phyloP scores from a whole-genome alignment of 129 eudicot species.

The Escallonia rubra region DNA sequence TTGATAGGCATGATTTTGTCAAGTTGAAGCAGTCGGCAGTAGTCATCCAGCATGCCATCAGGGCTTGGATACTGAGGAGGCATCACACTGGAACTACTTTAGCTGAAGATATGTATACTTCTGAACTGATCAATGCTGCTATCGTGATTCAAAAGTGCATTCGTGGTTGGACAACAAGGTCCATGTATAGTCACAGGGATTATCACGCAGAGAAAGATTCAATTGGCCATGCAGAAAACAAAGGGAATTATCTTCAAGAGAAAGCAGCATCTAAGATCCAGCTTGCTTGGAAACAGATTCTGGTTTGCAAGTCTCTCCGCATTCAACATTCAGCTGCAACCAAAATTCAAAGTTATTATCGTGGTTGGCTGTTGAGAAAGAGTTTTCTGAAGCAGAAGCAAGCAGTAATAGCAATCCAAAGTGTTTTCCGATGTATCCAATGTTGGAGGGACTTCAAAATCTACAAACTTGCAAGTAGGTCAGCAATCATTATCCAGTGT shows the following conservation, averaged over 20 bases:
- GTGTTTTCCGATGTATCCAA: conserved; percentile 34
- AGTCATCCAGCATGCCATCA: conserved; percentile 43
- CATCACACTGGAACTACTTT: not conserved
- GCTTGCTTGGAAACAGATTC: conserved; percentile 28
- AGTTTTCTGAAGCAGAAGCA: conserved; percentile 37
- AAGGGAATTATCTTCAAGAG: conserved; percentile 5
- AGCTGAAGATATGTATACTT: too few species aligned
- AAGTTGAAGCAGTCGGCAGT: conserved; percentile 29
- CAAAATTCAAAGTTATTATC: conserved; percentile 58
- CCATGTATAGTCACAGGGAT: not conserved
- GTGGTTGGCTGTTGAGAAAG: conserved; percentile 50
- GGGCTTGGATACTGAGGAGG: conserved; percentile 38
- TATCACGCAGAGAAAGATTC: conserved; percentile 5
- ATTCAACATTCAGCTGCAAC: conserved; percentile 51
- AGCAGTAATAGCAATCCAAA: conserved; percentile 52
- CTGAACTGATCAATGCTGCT: too few species aligned
- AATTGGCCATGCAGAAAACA: not conserved
- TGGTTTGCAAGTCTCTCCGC: conserved; percentile 10
- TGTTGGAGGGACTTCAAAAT: conserved; percentile 29
- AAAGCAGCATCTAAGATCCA: conserved; percentile 42
- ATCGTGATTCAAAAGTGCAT: too few species aligned
- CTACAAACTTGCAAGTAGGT: conserved; percentile 27
- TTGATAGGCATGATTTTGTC: conserved; percentile 51
- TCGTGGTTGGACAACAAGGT: too few species aligned
- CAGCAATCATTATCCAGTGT: conserved; percentile 63